phyloP scores from a whole-genome alignment of 2,329 filamentous ascomycete genomes.

The Endoconidiophora polonica region DNA sequence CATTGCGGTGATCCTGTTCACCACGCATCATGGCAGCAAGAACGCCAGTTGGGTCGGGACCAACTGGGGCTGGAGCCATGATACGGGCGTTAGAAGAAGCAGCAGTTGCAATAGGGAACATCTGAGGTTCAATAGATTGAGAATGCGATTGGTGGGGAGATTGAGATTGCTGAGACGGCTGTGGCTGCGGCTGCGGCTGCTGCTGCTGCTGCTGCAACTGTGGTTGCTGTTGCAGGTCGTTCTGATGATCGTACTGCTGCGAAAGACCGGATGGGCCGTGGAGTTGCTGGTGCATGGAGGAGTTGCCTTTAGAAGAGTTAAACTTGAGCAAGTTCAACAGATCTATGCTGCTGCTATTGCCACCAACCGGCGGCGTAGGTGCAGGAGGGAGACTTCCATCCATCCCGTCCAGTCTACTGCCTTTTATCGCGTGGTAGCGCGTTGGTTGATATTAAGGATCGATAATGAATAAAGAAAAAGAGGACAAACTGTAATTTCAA shows the following conservation, averaged over 20 bases:
- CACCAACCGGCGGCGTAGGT: slow-evolving; percentile 30
- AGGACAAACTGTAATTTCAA: background rate
- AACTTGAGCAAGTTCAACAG: slow-evolving; percentile 47
- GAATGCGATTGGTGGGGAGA: slow-evolving; percentile 14
- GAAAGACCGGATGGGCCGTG: slow-evolving; percentile 12
- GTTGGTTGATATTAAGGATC: background rate
- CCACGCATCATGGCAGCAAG: slow-evolving; percentile 46
- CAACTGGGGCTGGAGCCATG: slow-evolving; percentile 39
- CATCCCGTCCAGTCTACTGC: slow-evolving; percentile 9
- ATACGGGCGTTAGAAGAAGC: slow-evolving; percentile 24
- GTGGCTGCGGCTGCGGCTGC: slow-evolving; percentile 14
- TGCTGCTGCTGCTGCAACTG: slow-evolving; percentile 17
- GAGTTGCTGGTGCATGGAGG: slow-evolving; percentile 19
- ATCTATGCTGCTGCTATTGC: slow-evolving; percentile 23
- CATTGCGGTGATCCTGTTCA: slow-evolving; percentile 23
- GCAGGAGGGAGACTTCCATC: slow-evolving; percentile 29
- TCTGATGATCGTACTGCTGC: slow-evolving; percentile 20
- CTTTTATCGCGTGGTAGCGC: no score
- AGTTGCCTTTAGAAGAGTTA: slow-evolving; percentile 24
- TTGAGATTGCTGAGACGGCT: slow-evolving; percentile 11
- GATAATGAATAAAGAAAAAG: slow-evolving; percentile 1
- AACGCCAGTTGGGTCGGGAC: slow-evolving; percentile 39
- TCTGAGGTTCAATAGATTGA: slow-evolving; percentile 17
- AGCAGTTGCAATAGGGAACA: slow-evolving; percentile 17
- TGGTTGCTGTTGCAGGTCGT: slow-evolving; percentile 15